phyloP scores from a whole-genome alignment of 306 rosid genomes.

The Lathyrus aphaca region DNA sequence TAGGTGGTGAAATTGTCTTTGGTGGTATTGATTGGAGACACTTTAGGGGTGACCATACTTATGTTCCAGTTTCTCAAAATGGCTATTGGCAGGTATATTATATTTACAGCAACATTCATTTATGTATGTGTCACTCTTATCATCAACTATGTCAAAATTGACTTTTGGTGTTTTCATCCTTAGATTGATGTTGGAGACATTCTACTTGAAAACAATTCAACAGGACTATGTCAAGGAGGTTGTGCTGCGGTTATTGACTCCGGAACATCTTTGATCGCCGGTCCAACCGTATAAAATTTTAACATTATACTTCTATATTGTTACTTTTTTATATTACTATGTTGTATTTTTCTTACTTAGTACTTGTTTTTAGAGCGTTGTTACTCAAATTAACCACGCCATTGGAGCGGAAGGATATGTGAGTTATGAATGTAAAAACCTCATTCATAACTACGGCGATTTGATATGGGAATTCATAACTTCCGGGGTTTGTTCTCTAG shows the following conservation, averaged over 20 bases:
- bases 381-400: constrained; percentile 77
- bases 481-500: constrained; percentile 55
- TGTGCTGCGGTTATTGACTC: constrained; percentile 90
- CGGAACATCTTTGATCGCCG: constrained; percentile 84
- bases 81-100: constrained; percentile 89
- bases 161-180: constrained; percentile 22
- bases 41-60: constrained; percentile 77
- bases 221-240: constrained; percentile 67
- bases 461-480: constrained; percentile 63
- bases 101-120: not conserved
- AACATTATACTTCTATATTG: not conserved
- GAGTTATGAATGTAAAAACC: constrained; percentile 68
- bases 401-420: constrained; percentile 72
- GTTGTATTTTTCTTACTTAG: constrained; percentile 28
- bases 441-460: constrained; percentile 58
- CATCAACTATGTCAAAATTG: constrained; percentile 27
- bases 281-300: constrained; percentile 64
- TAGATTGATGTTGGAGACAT: constrained; percentile 44
- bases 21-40: constrained; percentile 60
- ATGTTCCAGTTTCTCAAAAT: constrained; percentile 73
- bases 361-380: constrained; percentile 51
- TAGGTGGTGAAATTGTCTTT: constrained; percentile 58
- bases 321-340: not conserved
- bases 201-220: constrained; percentile 27
- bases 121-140: constrained; percentile 11